These are phyloP conservation scores for Calonectria henricotiae DNA, from an alignment of 2,329 filamentous ascomycete genomes.

Conservation along the genomic window DNA sequence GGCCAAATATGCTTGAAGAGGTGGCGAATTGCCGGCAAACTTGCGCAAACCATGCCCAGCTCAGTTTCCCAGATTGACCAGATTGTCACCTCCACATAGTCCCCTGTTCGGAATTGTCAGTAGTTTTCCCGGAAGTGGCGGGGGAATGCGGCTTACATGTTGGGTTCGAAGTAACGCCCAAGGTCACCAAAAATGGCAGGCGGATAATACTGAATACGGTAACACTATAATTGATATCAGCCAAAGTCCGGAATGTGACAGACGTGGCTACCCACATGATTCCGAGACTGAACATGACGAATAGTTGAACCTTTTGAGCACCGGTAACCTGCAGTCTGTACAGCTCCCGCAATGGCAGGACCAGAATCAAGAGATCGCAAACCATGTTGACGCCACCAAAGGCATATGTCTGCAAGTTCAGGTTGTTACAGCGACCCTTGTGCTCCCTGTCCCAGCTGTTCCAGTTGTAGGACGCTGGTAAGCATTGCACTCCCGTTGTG, in stretches of 20 bases:
- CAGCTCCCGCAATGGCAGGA: not conserved
- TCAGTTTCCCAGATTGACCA: slow-evolving; percentile 49
- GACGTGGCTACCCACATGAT: not conserved
- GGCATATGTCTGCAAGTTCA: slow-evolving; percentile 45
- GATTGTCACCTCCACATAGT: slow-evolving; percentile 42
- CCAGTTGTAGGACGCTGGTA: slow-evolving; percentile 42
- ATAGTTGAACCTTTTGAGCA: slow-evolving; percentile 2
- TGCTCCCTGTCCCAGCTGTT: slow-evolving; percentile 44
- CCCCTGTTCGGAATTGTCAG: not conserved
- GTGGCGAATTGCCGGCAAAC: slow-evolving; percentile 45
- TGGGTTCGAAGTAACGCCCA: not conserved
- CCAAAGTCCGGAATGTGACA: not conserved
- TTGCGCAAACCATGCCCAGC: slow-evolving; percentile 46
- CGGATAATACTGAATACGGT: slow-evolving; percentile 19
- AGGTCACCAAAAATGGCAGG: not conserved
- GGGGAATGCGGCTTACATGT: not conserved
- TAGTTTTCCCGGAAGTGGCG: no score
- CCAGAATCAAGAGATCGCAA: not conserved
- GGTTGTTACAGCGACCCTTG: slow-evolving; percentile 41
- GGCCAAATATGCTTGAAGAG: slow-evolving; percentile 47
- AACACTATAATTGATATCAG: slow-evolving; percentile 1
- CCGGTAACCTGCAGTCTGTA: slow-evolving; percentile 12
- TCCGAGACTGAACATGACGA: slow-evolving; percentile 18
- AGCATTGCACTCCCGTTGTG: slow-evolving; percentile 42
- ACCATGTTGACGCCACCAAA: slow-evolving; percentile 35